Base-by-base conservation (phyloP, 106 monocot genomes). In the Alisma plantagoaquatica region DNA sequence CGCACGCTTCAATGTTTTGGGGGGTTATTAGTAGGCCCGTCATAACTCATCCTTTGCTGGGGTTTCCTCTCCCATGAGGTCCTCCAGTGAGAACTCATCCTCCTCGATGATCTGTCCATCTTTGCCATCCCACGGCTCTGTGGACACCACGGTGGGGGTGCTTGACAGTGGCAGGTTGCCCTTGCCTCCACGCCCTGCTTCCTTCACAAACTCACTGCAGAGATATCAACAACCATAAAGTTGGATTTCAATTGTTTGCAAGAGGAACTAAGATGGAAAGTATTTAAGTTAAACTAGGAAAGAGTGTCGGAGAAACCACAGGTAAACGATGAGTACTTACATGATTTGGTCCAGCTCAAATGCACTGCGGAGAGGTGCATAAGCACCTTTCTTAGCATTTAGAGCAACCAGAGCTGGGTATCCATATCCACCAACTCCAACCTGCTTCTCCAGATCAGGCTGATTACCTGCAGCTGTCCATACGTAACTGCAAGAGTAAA, bases 401-500 rank as follows among this genome's bases (percentile, higher is more conserved):
- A 96, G 73, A 27, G 96, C 96, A 2, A 96, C 84, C 74, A 96
- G 57, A 47, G 96, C 96, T 22, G 96, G 96, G 67, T 96, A 96
- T 30, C 96, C 96, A 64, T 96, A 96, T 1, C 96, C 96, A 47
- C 96, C 96, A 27, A 96, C 96, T 47, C 89, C 96, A 61, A 96
- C 89, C 41, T 84, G 84, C 17, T 72, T 89, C 73, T 96, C 96
- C 8, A 96, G 78, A 56, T 96, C 84, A 68, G 47, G 33, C 47
- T 96, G 96, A 65, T 89, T 89, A 23, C 96, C 96, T 22, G 96
- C 81, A 28, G 84, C 81, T 45, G 69, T 64, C 96, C 96, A 96
- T 5, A 96, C 73, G 57, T 64, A 89, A 49, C 96, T 96, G 89
- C 67, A 59, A 73, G 4, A 49, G n/a, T 12, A 18, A 20, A n/a